Evolutionary conservation across 345 rosid genomes (phyloP), one percentile per base, ranked within the genome.

Genomic region (Adansonia digitata): DNA sequence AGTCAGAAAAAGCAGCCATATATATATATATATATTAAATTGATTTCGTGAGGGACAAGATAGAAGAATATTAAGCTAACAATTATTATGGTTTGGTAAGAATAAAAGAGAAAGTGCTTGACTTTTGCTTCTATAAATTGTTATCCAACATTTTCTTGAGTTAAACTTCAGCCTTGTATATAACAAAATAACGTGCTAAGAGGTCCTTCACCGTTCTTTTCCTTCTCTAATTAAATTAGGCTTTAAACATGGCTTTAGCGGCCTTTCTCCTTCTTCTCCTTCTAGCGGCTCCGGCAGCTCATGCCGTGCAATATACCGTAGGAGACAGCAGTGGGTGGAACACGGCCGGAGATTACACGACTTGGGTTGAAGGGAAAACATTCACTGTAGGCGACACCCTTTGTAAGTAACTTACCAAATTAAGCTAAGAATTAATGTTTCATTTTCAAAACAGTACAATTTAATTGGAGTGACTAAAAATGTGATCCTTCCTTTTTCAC

Each of bases 251-350:
- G 79, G 80, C 72, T 15, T 56, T 73, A 14, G 76, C 77, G 2
- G 55, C 74, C 69, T 79, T 82, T 61, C 53, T 84, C 63, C 69
- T 81, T 5, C 1, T 81, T 11, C 71, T 86, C 29, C 45, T 80
- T 48, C 62, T 82, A 1, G 84, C 78, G 6, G 7, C 80, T 69
- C 89, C 89, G 8, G 75, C 78, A 20, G 86, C 49, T 5, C 74
- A 67, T 5, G 87, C 85, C 0, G 82, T 73, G 0, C 70, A 78
- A 7, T 48, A 82, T 80, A 70, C 61, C 1, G 87, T 86, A 0
- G 90, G 92, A 2, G 90, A 37, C 61, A 60, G 24, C 53, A 1
- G 15, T 2, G 88, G 88, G 31, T 88, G 92, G 92, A 69, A 51
- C 61, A 43, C 17, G 1, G 43, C 59, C 2, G 17, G 5, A 7